Conservation (phyloP, 1,284 basidiomycete genomes). For the Ganoderma sp. region DNA sequence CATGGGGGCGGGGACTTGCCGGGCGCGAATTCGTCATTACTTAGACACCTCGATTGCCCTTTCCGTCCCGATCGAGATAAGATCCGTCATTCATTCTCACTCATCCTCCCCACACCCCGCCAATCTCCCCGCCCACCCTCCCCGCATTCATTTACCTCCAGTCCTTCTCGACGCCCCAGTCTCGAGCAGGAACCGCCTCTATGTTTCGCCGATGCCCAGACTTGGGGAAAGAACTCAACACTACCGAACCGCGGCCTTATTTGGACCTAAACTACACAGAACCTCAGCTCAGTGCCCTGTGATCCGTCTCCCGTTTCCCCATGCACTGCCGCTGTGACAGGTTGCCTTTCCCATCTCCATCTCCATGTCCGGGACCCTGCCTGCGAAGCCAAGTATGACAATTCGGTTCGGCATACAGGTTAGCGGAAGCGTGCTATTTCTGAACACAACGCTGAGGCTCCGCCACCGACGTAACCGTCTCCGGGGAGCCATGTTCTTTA, state of each 20-base stretch:
- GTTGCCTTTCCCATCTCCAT: constrained; percentile 5
- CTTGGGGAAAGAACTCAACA: not conserved
- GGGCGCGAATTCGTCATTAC: constrained; percentile 21
- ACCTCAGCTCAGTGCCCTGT: constrained; percentile 7
- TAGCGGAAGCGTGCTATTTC: constrained; percentile 10
- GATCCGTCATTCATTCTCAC: constrained; percentile 14
- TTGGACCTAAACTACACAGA: not conserved
- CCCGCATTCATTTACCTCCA: not conserved
- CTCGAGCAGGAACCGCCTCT: not conserved
- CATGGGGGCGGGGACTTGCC: not conserved
- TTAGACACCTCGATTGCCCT: constrained; percentile 10
- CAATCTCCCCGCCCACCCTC: not conserved
- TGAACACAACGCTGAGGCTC: not conserved
- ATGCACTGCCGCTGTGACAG: constrained; percentile 10
- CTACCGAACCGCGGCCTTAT: not conserved
- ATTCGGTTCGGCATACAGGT: constrained; percentile 2
- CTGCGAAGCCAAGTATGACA: constrained; percentile 5
- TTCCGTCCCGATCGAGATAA: constrained; percentile 28
- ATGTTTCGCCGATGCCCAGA: not conserved
- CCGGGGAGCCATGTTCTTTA: not conserved
- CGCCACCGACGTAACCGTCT: not conserved
- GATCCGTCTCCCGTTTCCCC: constrained; percentile 12
- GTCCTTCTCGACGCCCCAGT: not conserved
- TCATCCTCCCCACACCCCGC: constrained; percentile 8
- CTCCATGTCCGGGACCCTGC: constrained; percentile 12